A percentile compares a stretch with the other conserved stretches of the same genome.
Conservation (phyloP, 768 basidiomycete genomes). For the Boletales sp. region DNA sequence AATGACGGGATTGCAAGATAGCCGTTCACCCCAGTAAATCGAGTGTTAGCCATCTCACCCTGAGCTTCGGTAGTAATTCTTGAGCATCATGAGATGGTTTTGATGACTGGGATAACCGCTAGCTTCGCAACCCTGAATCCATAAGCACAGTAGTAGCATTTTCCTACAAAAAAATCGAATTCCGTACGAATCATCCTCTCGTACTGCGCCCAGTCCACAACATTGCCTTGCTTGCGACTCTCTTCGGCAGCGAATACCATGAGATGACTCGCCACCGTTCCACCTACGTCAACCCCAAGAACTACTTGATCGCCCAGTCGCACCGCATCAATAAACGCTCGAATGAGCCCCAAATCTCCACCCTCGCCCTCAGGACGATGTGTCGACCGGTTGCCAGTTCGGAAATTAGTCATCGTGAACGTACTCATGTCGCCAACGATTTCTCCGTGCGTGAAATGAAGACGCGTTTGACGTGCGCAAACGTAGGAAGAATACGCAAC, state of each 20-base stretch:
- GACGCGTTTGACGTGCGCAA: slow-evolving; percentile 77
- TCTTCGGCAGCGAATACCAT: slow-evolving; percentile 87
- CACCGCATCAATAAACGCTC: slow-evolving; percentile 75
- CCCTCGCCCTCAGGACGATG: slow-evolving; percentile 54
- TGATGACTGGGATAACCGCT: no score
- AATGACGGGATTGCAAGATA: no score
- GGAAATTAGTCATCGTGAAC: slow-evolving; percentile 81
- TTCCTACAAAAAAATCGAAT: slow-evolving; percentile 1
- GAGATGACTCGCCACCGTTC: slow-evolving; percentile 74
- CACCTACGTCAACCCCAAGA: slow-evolving; percentile 63
- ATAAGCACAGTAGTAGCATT: no score
- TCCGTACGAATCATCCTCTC: slow-evolving; percentile 46
- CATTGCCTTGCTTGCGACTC: slow-evolving; percentile 62
- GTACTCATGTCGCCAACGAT: slow-evolving; percentile 78
- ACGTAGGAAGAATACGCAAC: slow-evolving; percentile 76
- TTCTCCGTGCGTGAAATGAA: slow-evolving; percentile 87
- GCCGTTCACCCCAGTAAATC: no score
- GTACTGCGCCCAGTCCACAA: slow-evolving; percentile 69
- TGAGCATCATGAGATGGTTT: no score
- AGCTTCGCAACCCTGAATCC: no score
- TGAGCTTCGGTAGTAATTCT: no score
- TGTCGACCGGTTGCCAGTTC: slow-evolving; percentile 42
- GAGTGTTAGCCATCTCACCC: no score
- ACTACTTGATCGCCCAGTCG: slow-evolving; percentile 55
- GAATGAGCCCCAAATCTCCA: slow-evolving; percentile 71